phyloP scores from a whole-genome alignment of 805 yeast genomes.

The Saturnispora sekii region DNA sequence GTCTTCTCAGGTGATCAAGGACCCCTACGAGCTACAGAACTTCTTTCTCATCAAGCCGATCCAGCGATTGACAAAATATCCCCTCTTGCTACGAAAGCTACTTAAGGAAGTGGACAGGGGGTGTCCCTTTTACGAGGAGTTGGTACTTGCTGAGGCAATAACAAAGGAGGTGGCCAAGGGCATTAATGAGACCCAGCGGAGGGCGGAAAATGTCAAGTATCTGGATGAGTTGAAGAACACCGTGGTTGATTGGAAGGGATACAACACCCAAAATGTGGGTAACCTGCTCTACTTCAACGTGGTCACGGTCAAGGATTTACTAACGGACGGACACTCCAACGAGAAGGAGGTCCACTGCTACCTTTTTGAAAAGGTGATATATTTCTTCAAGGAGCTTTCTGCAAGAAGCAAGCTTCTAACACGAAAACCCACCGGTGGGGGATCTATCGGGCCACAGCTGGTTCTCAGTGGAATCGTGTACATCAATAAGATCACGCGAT shows the following conservation, averaged over 20 bases:
- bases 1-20: constrained; percentile 56
- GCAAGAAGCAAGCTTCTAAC: constrained; percentile 40
- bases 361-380: constrained; percentile 61
- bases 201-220: constrained; percentile 73
- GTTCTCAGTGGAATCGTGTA: constrained; percentile 26
- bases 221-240: constrained; percentile 60
- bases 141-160: constrained; percentile 58
- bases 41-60: constrained; percentile 88
- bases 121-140: constrained; percentile 53
- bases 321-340: constrained; percentile 41
- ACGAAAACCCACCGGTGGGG: constrained; percentile 39
- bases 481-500: constrained; percentile 20
- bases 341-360: constrained; percentile 88
- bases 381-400: constrained; percentile 52
- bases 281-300: constrained; percentile 68
- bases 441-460: constrained; percentile 12
- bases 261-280: constrained; percentile 70
- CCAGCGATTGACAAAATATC: constrained; percentile 93
- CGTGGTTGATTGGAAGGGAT: constrained; percentile 90
- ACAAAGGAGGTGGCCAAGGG: constrained; percentile 77
- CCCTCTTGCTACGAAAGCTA: constrained; percentile 68
- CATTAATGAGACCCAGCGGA: constrained; percentile 90
- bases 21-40: constrained; percentile 82
- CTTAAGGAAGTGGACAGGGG: constrained; percentile 49
- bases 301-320: constrained; percentile 55